Evolutionary conservation across 257 asterid species (phyloP).

Genomic region (Vinca minor): DNA sequence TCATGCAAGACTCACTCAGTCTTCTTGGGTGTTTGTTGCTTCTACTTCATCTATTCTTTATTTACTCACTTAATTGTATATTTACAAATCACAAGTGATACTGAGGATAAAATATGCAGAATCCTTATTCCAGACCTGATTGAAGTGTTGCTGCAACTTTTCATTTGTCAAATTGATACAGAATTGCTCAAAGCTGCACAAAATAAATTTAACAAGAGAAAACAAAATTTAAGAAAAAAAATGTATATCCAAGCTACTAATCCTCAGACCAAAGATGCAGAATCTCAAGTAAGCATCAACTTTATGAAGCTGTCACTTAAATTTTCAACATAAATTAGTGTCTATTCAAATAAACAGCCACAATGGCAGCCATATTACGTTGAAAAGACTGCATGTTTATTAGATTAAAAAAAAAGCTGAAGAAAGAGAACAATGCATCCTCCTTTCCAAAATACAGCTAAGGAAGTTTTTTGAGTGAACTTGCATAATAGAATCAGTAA

Average conservation of each 20-base stretch:
- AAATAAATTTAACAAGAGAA: constrained; percentile 7
- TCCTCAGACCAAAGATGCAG: background rate
- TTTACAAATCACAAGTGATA: constrained; percentile 6
- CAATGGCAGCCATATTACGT: background rate
- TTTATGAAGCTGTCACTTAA: background rate
- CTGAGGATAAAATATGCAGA: constrained; percentile 4
- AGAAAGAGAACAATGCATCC: background rate
- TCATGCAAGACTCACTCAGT: too few species aligned
- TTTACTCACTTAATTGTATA: background rate
- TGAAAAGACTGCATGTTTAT: background rate
- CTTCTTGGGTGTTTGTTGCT: constrained; percentile 3
- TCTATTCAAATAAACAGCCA: background rate
- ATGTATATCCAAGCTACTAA: background rate
- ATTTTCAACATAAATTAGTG: background rate
- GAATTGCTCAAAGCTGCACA: constrained; percentile 91
- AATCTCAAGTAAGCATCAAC: background rate
- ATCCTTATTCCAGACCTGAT: constrained; percentile 47
- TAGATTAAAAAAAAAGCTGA: background rate
- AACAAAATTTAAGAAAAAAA: too few species aligned
- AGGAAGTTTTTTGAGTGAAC: background rate
- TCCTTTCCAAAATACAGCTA: background rate
- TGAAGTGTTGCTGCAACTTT: constrained; percentile 93
- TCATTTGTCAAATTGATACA: constrained; percentile 94
- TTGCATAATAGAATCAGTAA: background rate
- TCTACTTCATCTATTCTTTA: background rate